Evolutionary conservation across 108 stramenopile species (phyloP), one percentile per base, ranked within the genome.

Genomic region (Cyclostephanos tholiformis): DNA sequence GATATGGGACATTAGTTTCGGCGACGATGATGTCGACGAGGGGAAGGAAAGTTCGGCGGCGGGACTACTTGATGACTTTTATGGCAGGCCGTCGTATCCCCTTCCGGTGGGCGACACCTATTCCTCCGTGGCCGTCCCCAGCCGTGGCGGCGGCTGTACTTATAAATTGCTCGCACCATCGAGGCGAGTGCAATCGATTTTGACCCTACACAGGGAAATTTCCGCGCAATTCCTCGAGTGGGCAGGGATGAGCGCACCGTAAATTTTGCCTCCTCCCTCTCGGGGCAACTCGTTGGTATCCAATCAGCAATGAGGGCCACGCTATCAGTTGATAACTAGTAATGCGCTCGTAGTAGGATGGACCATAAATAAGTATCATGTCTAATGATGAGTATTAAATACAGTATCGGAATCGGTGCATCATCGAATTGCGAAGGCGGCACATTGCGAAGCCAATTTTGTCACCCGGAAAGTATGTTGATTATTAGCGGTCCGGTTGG

Each of bases 101-200:
- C 46, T 80, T 35, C 79, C 79, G 55, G 36, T 53, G 8, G 79
- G 73, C 12, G 62, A 69, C n/a, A 75, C 67, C 16, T 80, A 67
- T 69, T 68, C 74, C 11, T 69, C 67, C 11, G 51, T 80, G n/a
- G 30, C 60, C 20, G 73, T 80, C 17, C 73, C 79, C 23, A n/a
- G 61, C 55, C 49, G 23, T n/a, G 1, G 30, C 32, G 73, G 79
- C 2, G 79, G 73, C 16, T 74, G 65, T 59, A 68, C 60, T 0
- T 65, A 69, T 55, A 44, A 80, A 35, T 13, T 80, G 5, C 73
- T 80, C 20, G 67, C 67, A 27, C 79, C 79, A 29, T 52, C 16
- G 11, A 72, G 71, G 23, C 71, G 64, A n/a, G 62, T 63, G 16
- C 63, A 72, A 63, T 51, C 62, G 23, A 64, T 72, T 16, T 38